Conservation (phyloP, 139 green algal species). For the Chlamydomonas sphaeroides region DNA sequence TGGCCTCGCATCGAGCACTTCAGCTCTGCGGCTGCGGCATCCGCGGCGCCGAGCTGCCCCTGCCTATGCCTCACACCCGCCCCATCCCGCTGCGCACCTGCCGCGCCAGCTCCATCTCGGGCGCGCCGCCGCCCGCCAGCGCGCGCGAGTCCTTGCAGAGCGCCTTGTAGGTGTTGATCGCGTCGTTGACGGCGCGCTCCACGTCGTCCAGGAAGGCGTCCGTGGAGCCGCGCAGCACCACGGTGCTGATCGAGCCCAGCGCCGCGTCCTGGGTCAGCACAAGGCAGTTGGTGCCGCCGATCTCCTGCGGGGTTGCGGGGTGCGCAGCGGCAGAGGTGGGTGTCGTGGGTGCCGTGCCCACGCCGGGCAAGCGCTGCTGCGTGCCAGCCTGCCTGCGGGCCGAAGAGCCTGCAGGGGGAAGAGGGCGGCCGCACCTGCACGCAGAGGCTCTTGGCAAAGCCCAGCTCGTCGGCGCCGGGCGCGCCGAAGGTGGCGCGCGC, state of each 20-base stretch:
- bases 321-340: not conserved
- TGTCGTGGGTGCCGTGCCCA: too few species aligned
- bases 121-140: conserved; percentile 86
- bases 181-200: conserved; percentile 96
- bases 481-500: conserved; percentile 57
- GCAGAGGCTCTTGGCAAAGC: conserved; percentile 74
- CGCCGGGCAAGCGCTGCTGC: too few species aligned
- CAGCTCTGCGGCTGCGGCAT: too few species aligned
- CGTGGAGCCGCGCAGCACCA: conserved; percentile 93
- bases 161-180: conserved; percentile 96
- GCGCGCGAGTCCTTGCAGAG: conserved; percentile 83
- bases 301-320: conserved; percentile 71
- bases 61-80: too few species aligned
- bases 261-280: conserved; percentile 82
- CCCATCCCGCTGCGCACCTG: conserved; percentile 48
- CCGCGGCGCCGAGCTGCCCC: too few species aligned
- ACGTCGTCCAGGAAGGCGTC: conserved; percentile 95
- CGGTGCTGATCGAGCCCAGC: conserved; percentile 77
- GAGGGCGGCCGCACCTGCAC: conserved; percentile 42
- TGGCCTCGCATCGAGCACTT: too few species aligned
- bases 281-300: conserved; percentile 87
- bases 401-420: too few species aligned
- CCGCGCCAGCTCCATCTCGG: conserved; percentile 90
- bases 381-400: too few species aligned
- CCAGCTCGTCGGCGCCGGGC: conserved; percentile 82